Base-by-base conservation (phyloP, 768 basidiomycete species). In the Termitomyces sp. region DNA sequence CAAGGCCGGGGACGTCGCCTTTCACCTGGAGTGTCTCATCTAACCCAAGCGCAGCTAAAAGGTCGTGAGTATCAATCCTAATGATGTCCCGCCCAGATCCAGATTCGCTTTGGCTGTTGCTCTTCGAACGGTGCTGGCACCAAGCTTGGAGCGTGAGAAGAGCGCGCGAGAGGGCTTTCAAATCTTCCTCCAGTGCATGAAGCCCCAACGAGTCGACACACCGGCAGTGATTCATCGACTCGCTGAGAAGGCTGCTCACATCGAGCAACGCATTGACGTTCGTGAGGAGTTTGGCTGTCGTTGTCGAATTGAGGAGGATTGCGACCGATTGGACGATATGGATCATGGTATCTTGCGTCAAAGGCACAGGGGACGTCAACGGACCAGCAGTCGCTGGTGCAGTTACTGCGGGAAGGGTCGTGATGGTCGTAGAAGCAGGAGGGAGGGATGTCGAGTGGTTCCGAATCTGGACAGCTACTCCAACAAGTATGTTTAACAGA, bases 21-120 rank as follows among this genome's bases (percentile, higher is more conserved):
- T 64, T 52, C 1, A 65, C 57, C 24, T 52, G 24, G 24, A 59
- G 28, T 6, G 48, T 24, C 16, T 44, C n/a, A 32, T 59, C 56
- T 52, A 63, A 44, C 10, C 59, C 62, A 32, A 65, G 60, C 20
- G 59, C 52, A 5, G 47, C n/a, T n/a, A 65, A 53, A n/a, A 63
- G 59, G 18, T 43, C 28, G 18, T 65, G 26, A 22, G 60, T 56
- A n/a, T 65, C 54, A 30, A 65, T 38, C 26, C 54, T 65, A 36
- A 65, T 60, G 18, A 52, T 52, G 26, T 43, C 52, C 22, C 35
- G 3, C 13, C 24, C 41, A 41, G 41, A 36, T 13, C 45, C 43
- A 40, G 51, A 41, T 52, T 6, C 26, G 10, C n/a, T 18, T 5
- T 13, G 18, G 14, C 41, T 38, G 14, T 52, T 54, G n/a, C 51